These are phyloP conservation scores for Daldinia sp. DNA, from an alignment of 2,329 filamentous ascomycete genomes.

Conservation along the genomic window DNA sequence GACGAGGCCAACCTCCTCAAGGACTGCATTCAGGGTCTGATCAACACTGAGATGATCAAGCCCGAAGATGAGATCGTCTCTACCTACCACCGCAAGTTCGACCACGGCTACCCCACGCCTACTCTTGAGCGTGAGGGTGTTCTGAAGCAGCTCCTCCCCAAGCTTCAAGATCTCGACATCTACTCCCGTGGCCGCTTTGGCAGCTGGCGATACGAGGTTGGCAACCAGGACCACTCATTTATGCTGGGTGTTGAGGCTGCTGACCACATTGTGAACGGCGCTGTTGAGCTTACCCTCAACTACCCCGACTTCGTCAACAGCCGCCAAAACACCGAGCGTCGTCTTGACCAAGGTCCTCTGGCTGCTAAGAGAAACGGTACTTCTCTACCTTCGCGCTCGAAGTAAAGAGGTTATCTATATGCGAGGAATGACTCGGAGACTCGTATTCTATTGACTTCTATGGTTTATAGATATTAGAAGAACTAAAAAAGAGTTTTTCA, in stretches of 20 bases:
- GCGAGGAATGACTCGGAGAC: constrained; percentile 9
- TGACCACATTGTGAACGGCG: constrained; percentile 89
- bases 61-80: constrained; percentile 94
- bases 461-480: constrained; percentile 45
- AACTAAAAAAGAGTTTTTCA: constrained; percentile 24
- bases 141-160: constrained; percentile 90
- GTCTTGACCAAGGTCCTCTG: constrained; percentile 63
- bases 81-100: constrained; percentile 97
- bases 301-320: constrained; percentile 96
- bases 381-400: constrained; percentile 55
- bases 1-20: constrained; percentile 85
- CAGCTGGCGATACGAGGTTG: constrained; percentile 95
- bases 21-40: constrained; percentile 93
- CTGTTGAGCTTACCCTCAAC: constrained; percentile 92
- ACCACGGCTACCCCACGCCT: constrained; percentile 98
- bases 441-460: constrained; percentile 21
- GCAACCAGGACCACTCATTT: constrained; percentile 98
- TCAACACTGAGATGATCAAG: constrained; percentile 98
- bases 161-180: constrained; percentile 91
- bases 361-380: constrained; percentile 53
- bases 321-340: constrained; percentile 75
- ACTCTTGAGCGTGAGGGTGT: constrained; percentile 95
- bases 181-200: constrained; percentile 97
- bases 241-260: constrained; percentile 96
- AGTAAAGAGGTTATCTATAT: constrained; percentile 24